Conservation (phyloP, 306 rosid species). For the Gastrolobium bilobum region DNA sequence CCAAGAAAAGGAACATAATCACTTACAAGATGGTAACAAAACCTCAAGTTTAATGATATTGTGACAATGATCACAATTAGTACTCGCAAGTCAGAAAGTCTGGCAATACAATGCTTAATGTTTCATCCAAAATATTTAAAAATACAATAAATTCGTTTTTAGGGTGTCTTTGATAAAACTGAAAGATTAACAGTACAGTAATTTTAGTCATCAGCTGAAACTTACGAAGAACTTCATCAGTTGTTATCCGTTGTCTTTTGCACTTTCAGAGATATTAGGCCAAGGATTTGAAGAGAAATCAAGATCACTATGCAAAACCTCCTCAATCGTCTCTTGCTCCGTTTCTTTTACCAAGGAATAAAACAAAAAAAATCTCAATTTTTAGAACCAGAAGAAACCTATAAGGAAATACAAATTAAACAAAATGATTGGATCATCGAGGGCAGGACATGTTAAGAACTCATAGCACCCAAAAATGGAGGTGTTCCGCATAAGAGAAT, state of each 20-base stretch:
- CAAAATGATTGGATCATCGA: no score
- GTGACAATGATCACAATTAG: not conserved
- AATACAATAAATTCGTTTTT: not conserved
- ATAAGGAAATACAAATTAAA: no score
- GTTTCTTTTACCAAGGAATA: conserved; percentile 53
- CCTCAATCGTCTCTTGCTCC: conserved; percentile 67
- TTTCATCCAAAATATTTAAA: not conserved
- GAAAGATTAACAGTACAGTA: not conserved
- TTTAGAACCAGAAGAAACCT: not conserved
- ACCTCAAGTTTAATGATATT: not conserved
- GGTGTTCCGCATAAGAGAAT: no score
- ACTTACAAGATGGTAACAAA: not conserved
- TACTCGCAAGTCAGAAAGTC: not conserved
- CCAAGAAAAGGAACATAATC: conserved; percentile 44
- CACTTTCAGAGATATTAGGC: conserved; percentile 72
- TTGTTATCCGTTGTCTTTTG: conserved; percentile 65
- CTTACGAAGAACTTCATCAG: conserved; percentile 76
- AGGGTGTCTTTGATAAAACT: not conserved
- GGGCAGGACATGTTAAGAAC: no score
- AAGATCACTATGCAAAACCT: conserved; percentile 67
- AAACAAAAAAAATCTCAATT: not conserved
- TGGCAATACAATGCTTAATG: not conserved
- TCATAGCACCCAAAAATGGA: no score
- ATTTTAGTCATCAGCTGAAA: not conserved
- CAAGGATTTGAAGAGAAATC: conserved; percentile 75